These are phyloP conservation scores for Colletotrichum chlorophyti DNA, from an alignment of 2,329 filamentous ascomycete species.

Conservation along the genomic window DNA sequence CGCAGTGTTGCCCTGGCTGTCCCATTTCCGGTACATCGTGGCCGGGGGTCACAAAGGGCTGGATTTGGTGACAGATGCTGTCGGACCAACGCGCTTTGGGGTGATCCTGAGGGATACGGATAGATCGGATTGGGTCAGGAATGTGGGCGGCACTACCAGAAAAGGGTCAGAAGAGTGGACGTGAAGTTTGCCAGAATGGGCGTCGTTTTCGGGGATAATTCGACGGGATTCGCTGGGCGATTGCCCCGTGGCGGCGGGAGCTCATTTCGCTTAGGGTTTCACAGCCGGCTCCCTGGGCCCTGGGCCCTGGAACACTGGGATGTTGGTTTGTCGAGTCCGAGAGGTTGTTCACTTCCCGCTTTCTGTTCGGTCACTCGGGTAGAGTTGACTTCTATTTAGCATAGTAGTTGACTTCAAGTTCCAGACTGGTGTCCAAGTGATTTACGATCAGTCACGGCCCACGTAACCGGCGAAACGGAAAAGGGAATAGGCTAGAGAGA, in stretches of 20 bases:
- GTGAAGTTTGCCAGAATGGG: conserved; percentile 14
- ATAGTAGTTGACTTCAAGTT: too few species aligned
- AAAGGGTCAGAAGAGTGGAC: neutral
- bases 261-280: conserved; percentile 31
- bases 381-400: too few species aligned
- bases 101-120: conserved; percentile 11
- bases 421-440: conserved; percentile 9
- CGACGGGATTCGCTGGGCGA: conserved; percentile 13
- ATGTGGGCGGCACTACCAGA: conserved; percentile 22
- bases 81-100: conserved; percentile 15
- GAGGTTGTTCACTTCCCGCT: too few species aligned
- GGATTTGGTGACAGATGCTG: neutral
- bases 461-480: conserved; percentile 24
- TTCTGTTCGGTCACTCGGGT: too few species aligned
- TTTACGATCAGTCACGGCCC: conserved; percentile 20
- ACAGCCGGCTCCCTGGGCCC: conserved; percentile 16
- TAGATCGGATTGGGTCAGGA: neutral
- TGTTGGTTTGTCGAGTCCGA: too few species aligned
- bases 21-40: conserved; percentile 10
- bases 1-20: conserved; percentile 15
- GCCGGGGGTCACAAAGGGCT: conserved; percentile 1
- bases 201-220: conserved; percentile 8
- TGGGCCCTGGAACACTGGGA: too few species aligned
- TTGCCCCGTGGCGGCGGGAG: conserved; percentile 27
- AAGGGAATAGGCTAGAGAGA: conserved; percentile 7